A percentile compares a stretch with the other conserved stretches of the same genome.
phyloP scores from a whole-genome alignment of 2,329 filamentous ascomycete genomes.

The Colletotrichum filicis region DNA sequence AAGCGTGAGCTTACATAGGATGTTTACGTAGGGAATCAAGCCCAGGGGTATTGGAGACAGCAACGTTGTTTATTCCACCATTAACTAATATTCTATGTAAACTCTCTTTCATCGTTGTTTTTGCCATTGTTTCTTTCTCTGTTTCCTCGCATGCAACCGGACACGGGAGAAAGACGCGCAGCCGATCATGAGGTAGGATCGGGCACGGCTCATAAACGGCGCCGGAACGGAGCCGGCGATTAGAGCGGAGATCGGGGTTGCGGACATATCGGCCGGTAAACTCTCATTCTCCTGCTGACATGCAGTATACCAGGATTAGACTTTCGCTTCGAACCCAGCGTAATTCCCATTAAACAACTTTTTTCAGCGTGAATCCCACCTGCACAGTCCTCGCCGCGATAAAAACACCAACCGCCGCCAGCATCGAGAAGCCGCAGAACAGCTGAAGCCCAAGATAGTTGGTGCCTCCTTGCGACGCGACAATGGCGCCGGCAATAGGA shows the following conservation, averaged over 20 bases:
- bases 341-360: conserved; percentile 38
- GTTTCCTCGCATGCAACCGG: neutral
- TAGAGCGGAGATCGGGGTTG: neutral
- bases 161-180: neutral
- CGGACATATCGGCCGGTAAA: too few relatives aligned
- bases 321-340: neutral
- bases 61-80: neutral
- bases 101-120: neutral
- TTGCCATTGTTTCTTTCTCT: neutral
- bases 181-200: neutral
- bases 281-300: too few relatives aligned
- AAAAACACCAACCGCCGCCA: conserved; percentile 43
- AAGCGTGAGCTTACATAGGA: too few relatives aligned
- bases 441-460: conserved; percentile 70
- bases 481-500: conserved; percentile 74
- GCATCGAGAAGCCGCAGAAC: conserved; percentile 68
- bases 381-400: conserved; percentile 46
- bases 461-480: conserved; percentile 60
- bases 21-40: neutral
- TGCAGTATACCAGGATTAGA: too few relatives aligned
- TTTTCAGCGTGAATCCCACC: conserved; percentile 47
- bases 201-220: neutral
- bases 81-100: neutral
- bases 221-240: neutral
- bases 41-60: neutral